Evolutionary conservation across 257 asterid species (phyloP).

Genomic region (Capsicum baccatum): DNA sequence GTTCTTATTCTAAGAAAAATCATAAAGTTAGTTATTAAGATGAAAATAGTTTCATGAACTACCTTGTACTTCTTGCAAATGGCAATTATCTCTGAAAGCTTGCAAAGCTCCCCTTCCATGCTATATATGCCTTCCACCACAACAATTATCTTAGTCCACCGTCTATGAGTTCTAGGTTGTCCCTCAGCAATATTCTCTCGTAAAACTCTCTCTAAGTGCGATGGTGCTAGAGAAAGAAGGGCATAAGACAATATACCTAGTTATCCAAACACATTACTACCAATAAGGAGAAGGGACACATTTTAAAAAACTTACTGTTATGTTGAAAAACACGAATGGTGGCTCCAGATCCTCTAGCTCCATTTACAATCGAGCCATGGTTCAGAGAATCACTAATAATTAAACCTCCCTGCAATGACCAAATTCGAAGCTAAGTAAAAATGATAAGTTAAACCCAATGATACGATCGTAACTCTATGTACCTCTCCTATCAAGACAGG

Average conservation of each 20-base stretch:
- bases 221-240: conserved; percentile 67
- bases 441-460: neutral
- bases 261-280: neutral
- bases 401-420: conserved; percentile 72
- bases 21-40: neutral
- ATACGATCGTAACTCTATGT: neutral
- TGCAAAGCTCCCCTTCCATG: conserved; percentile 99
- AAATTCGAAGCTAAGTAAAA: conserved; percentile 28
- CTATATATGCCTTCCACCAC: conserved; percentile 99
- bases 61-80: conserved; percentile 98
- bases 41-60: conserved; percentile 22
- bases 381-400: conserved; percentile 94
- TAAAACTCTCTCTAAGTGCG: conserved; percentile 86
- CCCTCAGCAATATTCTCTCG: conserved; percentile 93
- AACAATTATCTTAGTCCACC: conserved; percentile 94
- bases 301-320: conserved; percentile 61
- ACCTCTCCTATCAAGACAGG: conserved; percentile 54
- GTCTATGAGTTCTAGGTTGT: conserved; percentile 91
- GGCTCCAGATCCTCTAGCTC: conserved; percentile 99
- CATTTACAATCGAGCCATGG: conserved; percentile 91
- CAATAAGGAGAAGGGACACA: neutral
- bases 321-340: conserved; percentile 92
- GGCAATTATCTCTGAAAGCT: conserved; percentile 90
- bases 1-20: neutral
- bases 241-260: neutral